A percentile compares a stretch with the other conserved stretches of the same genome.
phyloP scores from a whole-genome alignment of 768 basidiomycete genomes.

The Gelatoporia subvermispora region DNA sequence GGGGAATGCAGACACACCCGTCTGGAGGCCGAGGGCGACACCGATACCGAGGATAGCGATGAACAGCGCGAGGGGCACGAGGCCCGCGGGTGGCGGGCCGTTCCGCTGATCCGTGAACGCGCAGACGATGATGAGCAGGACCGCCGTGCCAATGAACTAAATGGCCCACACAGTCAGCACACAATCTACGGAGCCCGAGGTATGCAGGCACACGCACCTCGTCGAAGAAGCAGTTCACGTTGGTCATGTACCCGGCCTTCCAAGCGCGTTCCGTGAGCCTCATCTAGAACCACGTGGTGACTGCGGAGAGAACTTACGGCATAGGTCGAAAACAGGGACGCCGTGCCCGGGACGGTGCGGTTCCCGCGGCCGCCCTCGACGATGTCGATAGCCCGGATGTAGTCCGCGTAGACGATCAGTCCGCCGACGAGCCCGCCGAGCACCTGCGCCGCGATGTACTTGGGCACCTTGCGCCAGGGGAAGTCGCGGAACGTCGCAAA shows the following conservation, averaged over 20 bases:
- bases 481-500: conserved; percentile 67
- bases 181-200: not conserved
- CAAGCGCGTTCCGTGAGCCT: conserved; percentile 21
- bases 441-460: conserved; percentile 58
- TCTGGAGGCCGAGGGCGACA: conserved; percentile 55
- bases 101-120: conserved; percentile 51
- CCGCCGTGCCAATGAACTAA: conserved; percentile 51
- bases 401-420: conserved; percentile 56
- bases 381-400: conserved; percentile 61
- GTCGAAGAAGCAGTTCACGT: conserved; percentile 41
- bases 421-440: conserved; percentile 58
- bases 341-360: conserved; percentile 56
- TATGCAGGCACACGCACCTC: conserved; percentile 26
- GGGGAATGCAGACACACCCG: conserved; percentile 21
- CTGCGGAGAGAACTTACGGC: conserved; percentile 36
- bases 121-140: conserved; percentile 52
- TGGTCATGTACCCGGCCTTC: conserved; percentile 31
- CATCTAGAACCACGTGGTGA: not conserved
- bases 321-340: conserved; percentile 55
- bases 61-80: conserved; percentile 53
- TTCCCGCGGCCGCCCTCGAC: conserved; percentile 51
- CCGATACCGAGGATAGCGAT: conserved; percentile 56
- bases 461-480: conserved; percentile 78
- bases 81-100: conserved; percentile 40
- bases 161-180: not conserved